These are phyloP conservation scores for Arctium minus DNA, from an alignment of 129 eudicot genomes.

Conservation along the genomic window DNA sequence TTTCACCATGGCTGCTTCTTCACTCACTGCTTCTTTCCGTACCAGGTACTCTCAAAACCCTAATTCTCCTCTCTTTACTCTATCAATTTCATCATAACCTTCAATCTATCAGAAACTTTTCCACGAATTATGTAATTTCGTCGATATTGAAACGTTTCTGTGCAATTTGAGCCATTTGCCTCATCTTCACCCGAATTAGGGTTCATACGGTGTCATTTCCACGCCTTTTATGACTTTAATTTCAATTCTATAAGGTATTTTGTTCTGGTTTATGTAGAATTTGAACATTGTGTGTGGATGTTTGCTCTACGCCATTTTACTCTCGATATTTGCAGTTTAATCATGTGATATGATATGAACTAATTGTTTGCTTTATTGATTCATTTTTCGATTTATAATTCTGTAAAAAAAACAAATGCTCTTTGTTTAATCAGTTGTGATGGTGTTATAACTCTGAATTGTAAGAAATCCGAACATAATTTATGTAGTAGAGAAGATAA, in stretches of 20 bases:
- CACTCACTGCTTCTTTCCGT: slow-evolving; percentile 19
- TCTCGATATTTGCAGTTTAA: background rate
- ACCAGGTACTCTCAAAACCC: slow-evolving; percentile 23
- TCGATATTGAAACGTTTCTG: background rate
- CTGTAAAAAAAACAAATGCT: background rate
- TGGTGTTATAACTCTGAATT: background rate
- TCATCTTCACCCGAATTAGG: slow-evolving; percentile 17
- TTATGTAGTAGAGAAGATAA: background rate
- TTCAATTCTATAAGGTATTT: background rate
- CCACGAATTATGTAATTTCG: background rate
- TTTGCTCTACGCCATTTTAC: background rate
- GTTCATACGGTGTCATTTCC: slow-evolving; percentile 10
- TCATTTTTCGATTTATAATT: background rate
- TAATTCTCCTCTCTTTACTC: slow-evolving; percentile 1
- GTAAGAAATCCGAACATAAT: background rate
- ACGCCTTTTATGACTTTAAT: background rate
- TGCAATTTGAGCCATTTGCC: background rate
- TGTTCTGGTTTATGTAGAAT: background rate
- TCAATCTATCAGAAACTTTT: background rate
- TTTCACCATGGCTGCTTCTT: slow-evolving; percentile 24
- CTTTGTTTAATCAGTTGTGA: background rate
- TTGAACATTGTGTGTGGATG: background rate
- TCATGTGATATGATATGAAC: background rate
- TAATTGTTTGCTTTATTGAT: background rate
- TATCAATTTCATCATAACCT: background rate